Evolutionary conservation across 148 eudicot genomes (phyloP), one percentile per base, ranked within the genome.

Genomic region (Rhododendron griersonianum): DNA sequence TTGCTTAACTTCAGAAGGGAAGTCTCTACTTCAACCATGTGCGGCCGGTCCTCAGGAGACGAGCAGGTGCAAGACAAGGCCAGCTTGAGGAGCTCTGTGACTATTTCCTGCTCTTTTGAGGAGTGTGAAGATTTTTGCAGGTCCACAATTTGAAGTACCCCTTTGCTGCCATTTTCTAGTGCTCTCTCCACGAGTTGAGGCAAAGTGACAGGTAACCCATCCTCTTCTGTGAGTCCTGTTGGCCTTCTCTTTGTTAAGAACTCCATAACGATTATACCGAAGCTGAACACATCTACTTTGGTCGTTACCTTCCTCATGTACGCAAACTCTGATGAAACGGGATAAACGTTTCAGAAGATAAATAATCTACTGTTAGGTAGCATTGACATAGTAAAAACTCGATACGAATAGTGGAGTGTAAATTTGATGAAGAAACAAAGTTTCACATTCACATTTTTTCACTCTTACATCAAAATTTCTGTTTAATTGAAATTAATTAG

Each of bases 251-350:
- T 90, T 39, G 98, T 95, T 13, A 97, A 47, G 15, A 94, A 65
- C 85, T 97, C 98, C 96, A 97, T 93, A 86, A 93, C 85, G 81
- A 95, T 85, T 39, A 95, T 78, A 7, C 99, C 98, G 5, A 94
- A 95, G 93, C 98, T 95, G 93, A 95, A 97, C 78, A 97, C 91
- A 50, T 97, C 98, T 50, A 95, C 96, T 87, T 95, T 94, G 51
- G 99, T 93, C 9, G 98, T 95, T 35, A 94, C 91, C 82, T 87
- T 89, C 91, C 94, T 91, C 96, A 94, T 95, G 81, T 93, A 97
- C 82, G 99, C 98, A 83, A 93, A 91, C 86, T 95, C 98, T 95
- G 95, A 25, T 80, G 65, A 28, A 33, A 80, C 77, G 23, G 87
- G 33, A 47, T 3, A 47, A 15, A 77, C 16, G 37, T 83, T 83